Evolutionary conservation across 805 yeast species (phyloP), one percentile per base, ranked within the genome.

Genomic region (Pichia kluyveri): DNA sequence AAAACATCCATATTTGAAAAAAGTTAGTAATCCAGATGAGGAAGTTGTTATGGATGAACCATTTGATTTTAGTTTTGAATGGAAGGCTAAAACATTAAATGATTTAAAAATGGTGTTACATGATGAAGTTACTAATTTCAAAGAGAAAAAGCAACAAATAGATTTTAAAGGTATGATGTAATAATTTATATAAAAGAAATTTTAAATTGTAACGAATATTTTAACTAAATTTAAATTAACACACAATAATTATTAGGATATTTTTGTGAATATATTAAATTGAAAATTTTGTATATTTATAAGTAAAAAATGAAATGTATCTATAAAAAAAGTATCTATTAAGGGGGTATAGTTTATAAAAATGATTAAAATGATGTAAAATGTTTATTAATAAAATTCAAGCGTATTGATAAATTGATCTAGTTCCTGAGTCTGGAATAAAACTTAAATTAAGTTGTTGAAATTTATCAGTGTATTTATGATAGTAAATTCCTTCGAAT

Each of bases 401-500:
- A 23, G 60, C 56, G 45, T 54, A 60, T 17, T 51, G 46, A 52
- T 62, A 69, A 11, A 64, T 54, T 15, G 66, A 60, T 40, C 58
- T 61, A n/a, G 65, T 59, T 3, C 81, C 81, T 10, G 70, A 66
- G 50, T 74, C 76, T 4, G 76, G 76, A 14, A 75, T 72, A 58
- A 74, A 77, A 28, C 70, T 66, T 43, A 89, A 69, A 54, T 79
- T 87, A 55, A 89, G 70, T 57, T 85, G 85, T 66, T 89, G 96
- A 57, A 77, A 82, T 63, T 77, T 83, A 54, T 85, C 95, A 1
- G 90, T 82, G n/a, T 76, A 72, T 54, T 77, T 75, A 63, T 88
- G 95, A 68, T 80, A 90, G 63, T 90, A 90, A 43, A 84, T 73
- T 5, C 98, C 98, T 43, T 77, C 72, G 27, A 90, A 77, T 8